These are phyloP conservation scores for Pachysolen tannophilus DNA, from an alignment of 805 yeast genomes.

Conservation along the genomic window DNA sequence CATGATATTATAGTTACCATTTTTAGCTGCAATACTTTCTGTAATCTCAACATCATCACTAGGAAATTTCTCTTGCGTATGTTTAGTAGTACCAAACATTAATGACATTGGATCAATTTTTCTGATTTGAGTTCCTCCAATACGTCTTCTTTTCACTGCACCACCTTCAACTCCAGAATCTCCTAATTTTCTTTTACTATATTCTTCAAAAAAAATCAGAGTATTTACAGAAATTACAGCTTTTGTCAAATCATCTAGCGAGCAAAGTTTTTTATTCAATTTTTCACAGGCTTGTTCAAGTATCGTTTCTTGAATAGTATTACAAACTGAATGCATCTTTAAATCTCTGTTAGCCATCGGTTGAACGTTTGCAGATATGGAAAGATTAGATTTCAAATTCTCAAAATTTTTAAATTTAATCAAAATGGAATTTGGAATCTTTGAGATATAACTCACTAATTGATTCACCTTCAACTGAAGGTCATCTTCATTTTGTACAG, in stretches of 20 bases:
- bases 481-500: background rate
- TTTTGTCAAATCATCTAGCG: conserved; percentile 4
- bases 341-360: too few species aligned
- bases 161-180: background rate
- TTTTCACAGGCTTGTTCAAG: conserved; percentile 3
- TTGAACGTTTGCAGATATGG: background rate
- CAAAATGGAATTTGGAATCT: background rate
- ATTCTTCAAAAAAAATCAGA: background rate
- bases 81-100: background rate
- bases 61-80: background rate
- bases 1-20: too few species aligned
- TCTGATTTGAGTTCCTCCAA: background rate
- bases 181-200: conserved; percentile 5
- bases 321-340: background rate
- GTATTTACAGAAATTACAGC: conserved; percentile 3
- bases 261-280: conserved; percentile 1
- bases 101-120: conserved; percentile 3
- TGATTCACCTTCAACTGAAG: background rate
- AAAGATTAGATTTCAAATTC: conserved; percentile 1
- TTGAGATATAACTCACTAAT: background rate
- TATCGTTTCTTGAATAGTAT: background rate
- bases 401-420: conserved; percentile 4
- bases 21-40: background rate
- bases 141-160: background rate
- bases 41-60: background rate